These are phyloP conservation scores for Leccinum idahoense DNA, from an alignment of 1,284 basidiomycete genomes.

Conservation along the genomic window DNA sequence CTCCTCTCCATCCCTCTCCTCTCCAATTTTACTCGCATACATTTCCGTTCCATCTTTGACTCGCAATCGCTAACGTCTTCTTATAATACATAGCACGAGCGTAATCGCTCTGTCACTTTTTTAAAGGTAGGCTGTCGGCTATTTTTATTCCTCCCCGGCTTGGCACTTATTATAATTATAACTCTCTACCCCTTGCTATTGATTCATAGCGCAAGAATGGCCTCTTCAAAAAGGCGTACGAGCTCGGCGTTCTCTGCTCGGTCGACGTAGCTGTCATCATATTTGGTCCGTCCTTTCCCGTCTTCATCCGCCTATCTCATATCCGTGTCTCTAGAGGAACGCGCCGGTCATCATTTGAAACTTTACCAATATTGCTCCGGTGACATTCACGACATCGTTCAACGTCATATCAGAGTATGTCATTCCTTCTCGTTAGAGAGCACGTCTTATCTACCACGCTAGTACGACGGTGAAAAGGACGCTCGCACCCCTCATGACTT, in stretches of 20 bases:
- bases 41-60: constrained; percentile 30
- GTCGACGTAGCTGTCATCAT: constrained; percentile 60
- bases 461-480: constrained; percentile 55
- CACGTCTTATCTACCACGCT: background rate
- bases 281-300: constrained; percentile 38
- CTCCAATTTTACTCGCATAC: constrained; percentile 26
- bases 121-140: constrained; percentile 63
- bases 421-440: background rate
- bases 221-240: constrained; percentile 88
- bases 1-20: constrained; percentile 14
- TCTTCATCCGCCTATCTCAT: background rate
- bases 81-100: constrained; percentile 66
- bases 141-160: constrained; percentile 46
- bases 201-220: constrained; percentile 72
- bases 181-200: constrained; percentile 27
- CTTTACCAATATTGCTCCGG: constrained; percentile 60
- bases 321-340: constrained; percentile 38
- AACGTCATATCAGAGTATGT: constrained; percentile 44
- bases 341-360: constrained; percentile 51
- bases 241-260: constrained; percentile 71
- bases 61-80: constrained; percentile 19
- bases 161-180: constrained; percentile 36
- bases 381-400: constrained; percentile 48
- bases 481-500: constrained; percentile 45
- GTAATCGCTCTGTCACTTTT: constrained; percentile 88